Conservation (phyloP, 2,329 filamentous ascomycete genomes). For the Elsinoe australis region DNA sequence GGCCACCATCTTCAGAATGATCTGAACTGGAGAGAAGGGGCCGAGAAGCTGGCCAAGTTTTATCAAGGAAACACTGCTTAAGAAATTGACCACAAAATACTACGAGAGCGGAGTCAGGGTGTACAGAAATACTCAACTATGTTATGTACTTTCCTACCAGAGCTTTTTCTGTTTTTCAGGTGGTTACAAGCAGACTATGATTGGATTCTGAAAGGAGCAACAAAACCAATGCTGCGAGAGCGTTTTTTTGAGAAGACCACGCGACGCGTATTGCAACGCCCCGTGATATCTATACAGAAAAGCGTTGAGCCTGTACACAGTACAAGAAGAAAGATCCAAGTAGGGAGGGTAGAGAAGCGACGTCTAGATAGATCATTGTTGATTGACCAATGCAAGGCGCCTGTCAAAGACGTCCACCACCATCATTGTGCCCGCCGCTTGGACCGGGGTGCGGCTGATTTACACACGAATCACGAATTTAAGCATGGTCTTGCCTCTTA, state of each 20-base stretch:
- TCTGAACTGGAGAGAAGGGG: conserved; percentile 43
- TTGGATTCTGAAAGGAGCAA: too few relatives aligned
- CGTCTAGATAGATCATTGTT: not conserved
- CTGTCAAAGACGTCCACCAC: not conserved
- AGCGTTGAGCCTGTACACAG: too few relatives aligned
- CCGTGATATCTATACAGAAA: too few relatives aligned
- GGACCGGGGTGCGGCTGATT: conserved; percentile 9
- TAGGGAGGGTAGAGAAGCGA: too few relatives aligned
- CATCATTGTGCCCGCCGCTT: not conserved
- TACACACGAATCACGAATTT: not conserved
- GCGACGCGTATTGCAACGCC: too few relatives aligned
- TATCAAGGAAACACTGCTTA: conserved; percentile 22
- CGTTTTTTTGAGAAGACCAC: too few relatives aligned
- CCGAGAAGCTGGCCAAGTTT: conserved; percentile 40
- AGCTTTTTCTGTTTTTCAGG: too few relatives aligned
- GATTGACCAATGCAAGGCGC: not conserved
- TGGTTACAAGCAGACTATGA: too few relatives aligned
- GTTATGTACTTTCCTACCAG: not conserved
- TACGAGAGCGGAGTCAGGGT: not conserved
- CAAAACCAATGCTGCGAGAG: too few relatives aligned
- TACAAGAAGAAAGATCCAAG: too few relatives aligned
- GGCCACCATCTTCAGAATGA: conserved; percentile 51
- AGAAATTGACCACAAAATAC: not conserved
- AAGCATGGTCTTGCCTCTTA: conserved; percentile 8
- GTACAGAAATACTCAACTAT: too few relatives aligned